Evolutionary conservation across 2,329 filamentous ascomycete genomes (phyloP).

Genomic region (Colletotrichum incanum): DNA sequence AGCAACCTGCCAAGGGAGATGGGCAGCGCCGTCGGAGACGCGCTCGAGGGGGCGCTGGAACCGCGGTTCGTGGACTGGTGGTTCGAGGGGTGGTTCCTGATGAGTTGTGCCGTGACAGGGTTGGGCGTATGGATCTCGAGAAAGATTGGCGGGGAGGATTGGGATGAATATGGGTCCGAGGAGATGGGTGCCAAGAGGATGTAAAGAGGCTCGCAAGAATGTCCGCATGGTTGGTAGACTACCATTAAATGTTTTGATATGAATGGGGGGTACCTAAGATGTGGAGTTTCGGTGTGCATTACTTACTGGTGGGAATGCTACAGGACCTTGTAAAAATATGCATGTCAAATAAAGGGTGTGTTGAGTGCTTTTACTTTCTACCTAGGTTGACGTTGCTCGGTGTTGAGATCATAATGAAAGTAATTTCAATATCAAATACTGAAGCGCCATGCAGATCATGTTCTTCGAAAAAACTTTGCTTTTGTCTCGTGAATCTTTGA

Average conservation of each 20-base stretch:
- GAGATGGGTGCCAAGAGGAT: slow-evolving; percentile 66
- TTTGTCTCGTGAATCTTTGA: background rate
- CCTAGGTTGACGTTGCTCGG: background rate
- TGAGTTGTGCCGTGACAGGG: slow-evolving; percentile 76
- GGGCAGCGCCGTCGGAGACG: slow-evolving; percentile 82
- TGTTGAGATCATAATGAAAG: background rate
- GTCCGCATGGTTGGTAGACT: background rate
- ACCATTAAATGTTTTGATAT: slow-evolving; percentile 20
- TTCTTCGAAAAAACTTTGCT: background rate
- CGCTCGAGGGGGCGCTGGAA: slow-evolving; percentile 82
- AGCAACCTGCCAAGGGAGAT: slow-evolving; percentile 86
- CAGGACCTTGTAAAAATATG: slow-evolving; percentile 12
- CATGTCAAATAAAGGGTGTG: no score
- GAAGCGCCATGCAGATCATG: background rate
- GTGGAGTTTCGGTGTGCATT: slow-evolving; percentile 19
- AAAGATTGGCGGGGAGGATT: slow-evolving; percentile 72
- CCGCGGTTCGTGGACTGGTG: slow-evolving; percentile 82
- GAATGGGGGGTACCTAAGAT: background rate
- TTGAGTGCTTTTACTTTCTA: background rate
- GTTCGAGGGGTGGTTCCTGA: slow-evolving; percentile 91
- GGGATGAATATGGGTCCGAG: slow-evolving; percentile 74
- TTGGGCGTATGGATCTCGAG: slow-evolving; percentile 82
- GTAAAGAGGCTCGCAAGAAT: background rate
- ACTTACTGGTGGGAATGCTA: slow-evolving; percentile 14
- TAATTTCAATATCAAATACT: background rate